Evolutionary conservation across 192 early-diverging fungal genomes (phyloP).

Genomic region (Linnemannia schmuckeri): DNA sequence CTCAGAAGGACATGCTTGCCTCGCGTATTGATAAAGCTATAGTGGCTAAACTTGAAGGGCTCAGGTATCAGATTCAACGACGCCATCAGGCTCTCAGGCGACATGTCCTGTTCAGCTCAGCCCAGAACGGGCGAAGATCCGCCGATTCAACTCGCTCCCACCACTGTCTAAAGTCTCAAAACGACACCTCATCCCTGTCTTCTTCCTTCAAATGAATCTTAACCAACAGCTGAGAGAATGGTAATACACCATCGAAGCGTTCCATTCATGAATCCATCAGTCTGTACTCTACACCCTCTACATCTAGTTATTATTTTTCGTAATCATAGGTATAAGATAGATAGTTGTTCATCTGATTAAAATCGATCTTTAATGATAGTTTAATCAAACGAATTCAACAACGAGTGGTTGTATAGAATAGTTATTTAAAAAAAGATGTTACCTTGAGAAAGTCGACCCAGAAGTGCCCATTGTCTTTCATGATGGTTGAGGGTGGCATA

Average conservation of each 20-base stretch:
- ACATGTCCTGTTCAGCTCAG: slow-evolving; percentile 20
- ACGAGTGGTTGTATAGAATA: no score
- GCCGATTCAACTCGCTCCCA: slow-evolving; percentile 13
- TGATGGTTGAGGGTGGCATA: slow-evolving; percentile 10
- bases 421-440: background rate
- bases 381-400: no score
- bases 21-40: slow-evolving; percentile 20
- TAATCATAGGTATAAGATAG: background rate
- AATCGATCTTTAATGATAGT: no score
- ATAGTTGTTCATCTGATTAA: background rate
- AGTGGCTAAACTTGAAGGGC: background rate
- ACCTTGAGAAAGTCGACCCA: slow-evolving; percentile 36
- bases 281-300: slow-evolving; percentile 20
- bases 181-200: background rate
- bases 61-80: background rate
- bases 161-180: slow-evolving; percentile 5
- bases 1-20: slow-evolving; percentile 9
- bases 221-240: slow-evolving; percentile 17
- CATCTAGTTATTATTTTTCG: slow-evolving; percentile 1
- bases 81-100: background rate
- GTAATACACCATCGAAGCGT: background rate
- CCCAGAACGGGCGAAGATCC: slow-evolving; percentile 19
- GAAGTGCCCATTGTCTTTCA: slow-evolving; percentile 15
- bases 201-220: slow-evolving; percentile 8
- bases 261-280: background rate